Evolutionary conservation across 2,329 filamentous ascomycete genomes (phyloP), one percentile per base, ranked within the genome.

Genomic region (Diaporthe vaccinii): DNA sequence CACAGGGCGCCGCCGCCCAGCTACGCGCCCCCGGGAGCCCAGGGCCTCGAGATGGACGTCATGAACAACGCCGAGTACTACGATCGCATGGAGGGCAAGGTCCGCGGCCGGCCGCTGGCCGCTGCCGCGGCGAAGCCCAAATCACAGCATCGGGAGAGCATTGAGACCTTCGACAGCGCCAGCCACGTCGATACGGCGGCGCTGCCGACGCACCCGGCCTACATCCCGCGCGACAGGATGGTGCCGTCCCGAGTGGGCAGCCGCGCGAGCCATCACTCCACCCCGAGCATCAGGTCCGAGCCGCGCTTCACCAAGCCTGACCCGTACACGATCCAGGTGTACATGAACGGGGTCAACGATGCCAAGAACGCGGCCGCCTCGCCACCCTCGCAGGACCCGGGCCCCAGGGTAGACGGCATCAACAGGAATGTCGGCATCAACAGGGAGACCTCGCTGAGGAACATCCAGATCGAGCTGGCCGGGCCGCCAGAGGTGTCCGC

Each of bases 141-240:
- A 36, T 1, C 34, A 1, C 34, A 36, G 1, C 34, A 36, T 7
- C 34, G 34, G 34, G 34, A 36, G 34, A 36, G 34, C 34, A 36
- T 36, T 10, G 34, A 36, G 34, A 36, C 34, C 34, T 36, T 36
- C 34, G 36, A 36, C 36, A 36, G 36, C 34, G 34, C 34, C 36
- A 36, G 10, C 36, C 57, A 71, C 44, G 59, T 61, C 39, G 55
- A 72, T 55, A 68, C 59, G 4, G 36, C 34, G 53, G 49, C 83
- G 0, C 81, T 89, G 57, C 88, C 88, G 0, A 82, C 86, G 0
- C 88, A 90, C 75, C 86, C 85, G 0, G 88, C 88, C 0, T 90
- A 89, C 68, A 83, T 88, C 28, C 85, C 86, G 1, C 82, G 81
- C 6, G 80, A 83, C 10, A 36, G 41, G 20, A 49, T 28, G 73